Percentiles rank a stretch among this genome's conserved stretches.
Evolutionary conservation across 2,329 filamentous ascomycete species (phyloP).

Genomic region (Pyrenochaeta sp.): DNA sequence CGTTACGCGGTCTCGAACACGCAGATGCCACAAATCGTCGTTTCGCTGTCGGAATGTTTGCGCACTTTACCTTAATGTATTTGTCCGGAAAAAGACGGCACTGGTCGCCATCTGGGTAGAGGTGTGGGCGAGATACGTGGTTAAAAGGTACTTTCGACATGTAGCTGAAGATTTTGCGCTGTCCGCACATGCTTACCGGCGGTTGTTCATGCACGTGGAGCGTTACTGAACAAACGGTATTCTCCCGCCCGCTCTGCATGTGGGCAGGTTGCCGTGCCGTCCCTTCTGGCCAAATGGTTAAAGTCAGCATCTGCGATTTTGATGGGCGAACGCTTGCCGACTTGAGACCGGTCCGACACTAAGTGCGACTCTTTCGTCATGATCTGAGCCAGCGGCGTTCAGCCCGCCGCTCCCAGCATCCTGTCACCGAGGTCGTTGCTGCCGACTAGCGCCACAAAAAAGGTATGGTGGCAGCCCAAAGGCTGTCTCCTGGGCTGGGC

Average conservation of each 20-base stretch:
- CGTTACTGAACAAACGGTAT: constrained; percentile 34
- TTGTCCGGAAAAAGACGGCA: constrained; percentile 16
- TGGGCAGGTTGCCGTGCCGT: constrained; percentile 34
- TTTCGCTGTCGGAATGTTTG: constrained; percentile 5
- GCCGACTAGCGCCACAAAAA: constrained; percentile 27
- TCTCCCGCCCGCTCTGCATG: constrained; percentile 38
- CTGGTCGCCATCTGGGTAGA: not conserved
- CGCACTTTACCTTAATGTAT: not conserved
- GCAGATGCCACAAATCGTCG: constrained; percentile 16
- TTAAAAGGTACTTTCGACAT: constrained; percentile 4
- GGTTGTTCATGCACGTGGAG: constrained; percentile 34
- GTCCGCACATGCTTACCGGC: constrained; percentile 32
- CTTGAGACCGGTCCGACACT: constrained; percentile 29
- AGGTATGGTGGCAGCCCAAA: constrained; percentile 21
- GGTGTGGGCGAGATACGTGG: constrained; percentile 3
- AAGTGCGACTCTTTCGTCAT: constrained; percentile 41
- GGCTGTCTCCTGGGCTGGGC: constrained; percentile 22
- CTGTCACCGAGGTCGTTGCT: constrained; percentile 33
- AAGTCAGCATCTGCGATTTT: constrained; percentile 7
- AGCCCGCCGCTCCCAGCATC: constrained; percentile 35
- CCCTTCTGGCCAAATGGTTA: constrained; percentile 16
- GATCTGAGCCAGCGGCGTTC: constrained; percentile 32
- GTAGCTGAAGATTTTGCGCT: constrained; percentile 10
- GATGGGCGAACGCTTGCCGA: constrained; percentile 26
- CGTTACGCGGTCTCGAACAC: constrained; percentile 34